Percentiles rank a stretch among this genome's conserved stretches.
phyloP scores from a whole-genome alignment of 2,329 filamentous ascomycete species.

The Monilinia polystroma region DNA sequence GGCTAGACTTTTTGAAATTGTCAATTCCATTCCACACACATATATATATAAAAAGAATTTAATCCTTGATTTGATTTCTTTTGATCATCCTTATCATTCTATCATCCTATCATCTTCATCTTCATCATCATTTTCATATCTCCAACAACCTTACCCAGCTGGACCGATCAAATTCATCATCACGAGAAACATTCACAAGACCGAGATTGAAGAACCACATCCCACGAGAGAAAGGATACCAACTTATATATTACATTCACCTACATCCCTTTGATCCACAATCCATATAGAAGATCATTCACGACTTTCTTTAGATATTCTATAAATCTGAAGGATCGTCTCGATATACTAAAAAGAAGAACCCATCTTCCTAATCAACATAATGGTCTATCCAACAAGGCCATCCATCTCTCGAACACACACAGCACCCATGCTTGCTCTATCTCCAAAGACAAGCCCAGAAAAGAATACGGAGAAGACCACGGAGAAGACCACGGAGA shows the following conservation, averaged over 20 bases:
- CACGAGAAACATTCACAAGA: conserved; percentile 24
- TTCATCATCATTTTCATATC: neutral
- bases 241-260: neutral
- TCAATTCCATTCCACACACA: neutral
- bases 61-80: neutral
- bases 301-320: neutral
- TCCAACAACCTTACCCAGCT: conserved; percentile 5
- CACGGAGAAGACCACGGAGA: conserved; percentile 22
- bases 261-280: neutral
- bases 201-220: neutral
- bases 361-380: conserved; percentile 19
- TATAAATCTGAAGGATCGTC: neutral
- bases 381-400: conserved; percentile 36
- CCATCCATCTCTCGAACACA: conserved; percentile 33
- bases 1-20: neutral
- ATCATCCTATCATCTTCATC: neutral
- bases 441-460: conserved; percentile 30
- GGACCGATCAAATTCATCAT: conserved; percentile 7
- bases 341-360: conserved; percentile 8
- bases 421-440: conserved; percentile 26
- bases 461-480: conserved; percentile 30
- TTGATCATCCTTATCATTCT: neutral
- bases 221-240: neutral
- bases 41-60: neutral
- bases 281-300: neutral